These are phyloP conservation scores for Pseudogymnoascus sp. DNA, from an alignment of 2,329 filamentous ascomycete species.

Conservation along the genomic window DNA sequence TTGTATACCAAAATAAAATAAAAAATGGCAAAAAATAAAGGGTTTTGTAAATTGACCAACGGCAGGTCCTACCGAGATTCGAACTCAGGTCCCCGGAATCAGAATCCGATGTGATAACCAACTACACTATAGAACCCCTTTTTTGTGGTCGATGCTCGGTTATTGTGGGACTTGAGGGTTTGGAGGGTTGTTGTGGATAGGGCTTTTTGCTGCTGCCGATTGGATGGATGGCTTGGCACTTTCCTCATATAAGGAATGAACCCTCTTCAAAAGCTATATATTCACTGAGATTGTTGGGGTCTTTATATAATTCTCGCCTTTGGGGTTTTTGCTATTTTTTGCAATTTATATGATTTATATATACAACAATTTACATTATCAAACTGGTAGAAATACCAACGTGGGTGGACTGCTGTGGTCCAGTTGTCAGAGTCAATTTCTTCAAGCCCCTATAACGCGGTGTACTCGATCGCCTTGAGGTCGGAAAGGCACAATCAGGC, in stretches of 20 bases:
- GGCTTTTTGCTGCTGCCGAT: neutral
- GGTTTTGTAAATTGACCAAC: neutral
- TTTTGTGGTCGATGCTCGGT: neutral
- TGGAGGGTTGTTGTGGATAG: neutral
- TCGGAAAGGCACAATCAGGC: no score
- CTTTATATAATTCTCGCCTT: neutral
- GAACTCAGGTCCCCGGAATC: conserved; percentile 1
- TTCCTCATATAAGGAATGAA: neutral
- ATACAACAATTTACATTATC: neutral
- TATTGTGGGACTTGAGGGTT: neutral
- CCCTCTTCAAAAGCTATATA: neutral
- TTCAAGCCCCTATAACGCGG: no score
- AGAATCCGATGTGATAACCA: conserved; percentile 3
- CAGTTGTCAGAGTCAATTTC: no score
- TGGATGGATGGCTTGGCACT: neutral
- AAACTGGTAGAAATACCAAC: neutral
- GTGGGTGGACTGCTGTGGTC: no score
- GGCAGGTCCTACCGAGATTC: neutral
- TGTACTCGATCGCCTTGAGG: no score
- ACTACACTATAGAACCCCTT: neutral
- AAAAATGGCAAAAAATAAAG: neutral
- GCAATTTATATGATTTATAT: neutral
- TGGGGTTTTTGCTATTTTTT: neutral
- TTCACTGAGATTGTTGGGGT: neutral
- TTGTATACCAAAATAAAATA: neutral